A percentile compares a stretch with the other conserved stretches of the same genome.
Conservation (phyloP, 495 filamentous ascomycete genomes). For the Penicillium herquei region DNA sequence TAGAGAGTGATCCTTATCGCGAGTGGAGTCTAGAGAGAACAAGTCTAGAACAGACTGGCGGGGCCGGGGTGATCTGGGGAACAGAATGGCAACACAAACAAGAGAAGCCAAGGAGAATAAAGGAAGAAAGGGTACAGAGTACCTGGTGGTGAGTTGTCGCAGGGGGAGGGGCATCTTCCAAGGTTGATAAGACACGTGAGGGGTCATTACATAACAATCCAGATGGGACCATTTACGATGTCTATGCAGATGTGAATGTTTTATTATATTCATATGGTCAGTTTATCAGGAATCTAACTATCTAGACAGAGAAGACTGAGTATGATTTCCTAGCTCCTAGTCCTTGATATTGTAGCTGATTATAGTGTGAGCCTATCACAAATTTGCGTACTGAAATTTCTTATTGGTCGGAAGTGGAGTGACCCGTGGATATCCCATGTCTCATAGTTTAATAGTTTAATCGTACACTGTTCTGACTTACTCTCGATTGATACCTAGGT, state of each 20-base stretch:
- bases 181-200: slow-evolving; percentile 11
- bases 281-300: no score
- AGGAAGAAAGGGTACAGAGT: not conserved
- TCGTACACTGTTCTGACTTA: no score
- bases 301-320: no score
- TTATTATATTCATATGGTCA: no score
- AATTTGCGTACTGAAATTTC: no score
- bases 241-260: not conserved
- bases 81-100: not conserved
- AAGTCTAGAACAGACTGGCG: not conserved
- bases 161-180: not conserved
- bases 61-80: not conserved
- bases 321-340: no score
- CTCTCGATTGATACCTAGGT: no score
- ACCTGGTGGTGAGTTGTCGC: not conserved
- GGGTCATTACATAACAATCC: slow-evolving; percentile 3
- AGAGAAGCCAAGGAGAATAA: not conserved
- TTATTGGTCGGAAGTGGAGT: no score
- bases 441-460: no score
- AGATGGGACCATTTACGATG: not conserved
- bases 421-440: no score
- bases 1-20: not conserved
- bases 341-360: no score
- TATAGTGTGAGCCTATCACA: no score
- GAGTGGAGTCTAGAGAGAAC: not conserved